Evolutionary conservation across 805 yeast genomes (phyloP).

Genomic region (Cyberlindnera subsufficiens): DNA sequence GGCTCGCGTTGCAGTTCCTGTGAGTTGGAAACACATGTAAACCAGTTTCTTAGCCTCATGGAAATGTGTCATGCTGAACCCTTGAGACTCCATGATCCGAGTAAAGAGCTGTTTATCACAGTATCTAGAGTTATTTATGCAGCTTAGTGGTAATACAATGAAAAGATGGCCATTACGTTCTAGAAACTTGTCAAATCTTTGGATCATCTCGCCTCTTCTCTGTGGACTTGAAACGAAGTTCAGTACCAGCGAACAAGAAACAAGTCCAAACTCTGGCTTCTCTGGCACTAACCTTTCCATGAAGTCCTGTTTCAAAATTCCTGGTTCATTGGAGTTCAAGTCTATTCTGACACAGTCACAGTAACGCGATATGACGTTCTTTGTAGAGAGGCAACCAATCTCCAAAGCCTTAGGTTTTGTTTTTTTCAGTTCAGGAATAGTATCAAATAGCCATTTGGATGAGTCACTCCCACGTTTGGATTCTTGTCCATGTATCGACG

Average conservation of each 20-base stretch:
- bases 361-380: slow-evolving; percentile 52
- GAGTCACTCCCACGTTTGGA: slow-evolving; percentile 85
- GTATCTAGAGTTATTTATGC: slow-evolving; percentile 79
- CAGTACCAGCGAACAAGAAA: slow-evolving; percentile 82
- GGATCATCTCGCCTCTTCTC: slow-evolving; percentile 74
- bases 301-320: slow-evolving; percentile 74
- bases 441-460: slow-evolving; percentile 69
- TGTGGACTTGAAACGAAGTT: slow-evolving; percentile 77
- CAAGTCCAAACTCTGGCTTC: slow-evolving; percentile 42
- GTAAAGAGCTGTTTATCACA: slow-evolving; percentile 40
- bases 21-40: slow-evolving; percentile 62
- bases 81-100: slow-evolving; percentile 51
- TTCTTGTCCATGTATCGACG: slow-evolving; percentile 82
- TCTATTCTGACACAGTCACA: slow-evolving; percentile 54
- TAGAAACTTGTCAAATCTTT: slow-evolving; percentile 52
- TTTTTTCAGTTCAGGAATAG: slow-evolving; percentile 42
- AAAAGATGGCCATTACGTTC: slow-evolving; percentile 33
- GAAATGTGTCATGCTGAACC: slow-evolving; percentile 42
- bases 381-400: slow-evolving; percentile 72
- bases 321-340: slow-evolving; percentile 70
- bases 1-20: slow-evolving; percentile 20
- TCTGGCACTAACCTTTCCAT: slow-evolving; percentile 67
- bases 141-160: slow-evolving; percentile 84
- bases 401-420: slow-evolving; percentile 51
- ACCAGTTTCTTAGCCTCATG: slow-evolving; percentile 67